These are phyloP conservation scores for Afroboletus lepidellus DNA, from an alignment of 1,284 basidiomycete genomes.

Conservation along the genomic window DNA sequence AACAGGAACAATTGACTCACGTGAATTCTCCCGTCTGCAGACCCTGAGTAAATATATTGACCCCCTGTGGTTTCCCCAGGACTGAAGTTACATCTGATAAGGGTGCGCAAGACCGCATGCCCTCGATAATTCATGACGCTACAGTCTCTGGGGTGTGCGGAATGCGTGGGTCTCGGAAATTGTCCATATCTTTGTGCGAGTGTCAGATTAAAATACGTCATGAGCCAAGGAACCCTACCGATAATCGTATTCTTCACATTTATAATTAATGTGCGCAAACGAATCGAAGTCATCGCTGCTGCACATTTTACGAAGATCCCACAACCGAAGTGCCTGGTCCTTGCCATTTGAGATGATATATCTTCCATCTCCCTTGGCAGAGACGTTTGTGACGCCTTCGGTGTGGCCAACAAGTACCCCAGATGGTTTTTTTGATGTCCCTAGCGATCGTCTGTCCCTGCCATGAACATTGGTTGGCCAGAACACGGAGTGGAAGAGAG, in stretches of 20 bases:
- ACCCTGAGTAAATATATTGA: conserved; percentile 93
- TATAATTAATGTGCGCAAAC: conserved; percentile 50
- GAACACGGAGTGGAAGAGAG: neutral
- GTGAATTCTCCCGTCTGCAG: conserved; percentile 79
- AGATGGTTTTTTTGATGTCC: conserved; percentile 77
- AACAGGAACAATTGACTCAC: conserved; percentile 43
- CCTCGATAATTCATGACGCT: conserved; percentile 96
- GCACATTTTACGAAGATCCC: conserved; percentile 95
- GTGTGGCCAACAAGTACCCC: conserved; percentile 94
- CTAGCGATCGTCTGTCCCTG: conserved; percentile 91
- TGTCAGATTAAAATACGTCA: conserved; percentile 3
- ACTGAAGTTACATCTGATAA: conserved; percentile 96
- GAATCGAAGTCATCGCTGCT: conserved; percentile 71
- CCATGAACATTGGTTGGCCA: conserved; percentile 1
- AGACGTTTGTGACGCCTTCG: conserved; percentile 89
- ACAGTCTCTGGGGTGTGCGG: conserved; percentile 82
- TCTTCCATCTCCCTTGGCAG: conserved; percentile 88
- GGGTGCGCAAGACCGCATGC: conserved; percentile 87
- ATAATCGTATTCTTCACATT: conserved; percentile 77
- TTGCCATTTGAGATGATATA: conserved; percentile 98
- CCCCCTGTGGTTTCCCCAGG: conserved; percentile 89
- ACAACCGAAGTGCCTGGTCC: conserved; percentile 89
- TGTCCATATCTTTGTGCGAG: conserved; percentile 50
- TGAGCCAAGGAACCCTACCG: conserved; percentile 43
- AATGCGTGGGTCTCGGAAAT: conserved; percentile 67